Evolutionary conservation across 2,329 filamentous ascomycete genomes (phyloP).

Genomic region (Fusarium redolens): DNA sequence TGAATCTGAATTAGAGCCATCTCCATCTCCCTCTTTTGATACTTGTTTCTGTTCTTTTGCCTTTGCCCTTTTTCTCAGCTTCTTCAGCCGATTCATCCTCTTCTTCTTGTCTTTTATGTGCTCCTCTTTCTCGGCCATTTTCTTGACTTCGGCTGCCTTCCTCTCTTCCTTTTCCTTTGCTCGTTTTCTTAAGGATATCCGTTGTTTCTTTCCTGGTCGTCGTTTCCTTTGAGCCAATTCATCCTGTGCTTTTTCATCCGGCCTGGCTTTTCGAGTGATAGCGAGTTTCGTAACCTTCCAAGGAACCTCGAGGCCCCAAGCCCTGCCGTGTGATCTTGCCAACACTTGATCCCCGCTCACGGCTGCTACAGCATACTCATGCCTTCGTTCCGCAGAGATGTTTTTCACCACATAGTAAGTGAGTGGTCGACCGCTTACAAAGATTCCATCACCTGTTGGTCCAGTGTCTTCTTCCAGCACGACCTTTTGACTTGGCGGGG

Average conservation of each 20-base stretch:
- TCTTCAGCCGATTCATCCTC: conserved; percentile 69
- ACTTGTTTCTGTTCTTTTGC: conserved; percentile 64
- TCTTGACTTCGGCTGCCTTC: conserved; percentile 53
- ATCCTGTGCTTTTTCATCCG: conserved; percentile 14
- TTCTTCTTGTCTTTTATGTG: conserved; percentile 71
- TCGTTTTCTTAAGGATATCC: conserved; percentile 62
- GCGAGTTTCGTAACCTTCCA: conserved; percentile 66
- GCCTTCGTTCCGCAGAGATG: conserved; percentile 51
- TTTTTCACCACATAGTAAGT: conserved; percentile 62
- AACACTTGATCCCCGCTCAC: conserved; percentile 65
- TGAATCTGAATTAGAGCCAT: conserved; percentile 31
- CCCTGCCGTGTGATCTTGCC: conserved; percentile 54
- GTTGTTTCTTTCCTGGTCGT: conserved; percentile 68
- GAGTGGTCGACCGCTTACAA: conserved; percentile 53
- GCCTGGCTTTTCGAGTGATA: conserved; percentile 47
- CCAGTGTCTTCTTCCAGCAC: conserved; percentile 59
- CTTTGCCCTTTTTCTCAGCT: conserved; percentile 68
- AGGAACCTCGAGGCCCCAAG: conserved; percentile 70
- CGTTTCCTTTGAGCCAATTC: conserved; percentile 50
- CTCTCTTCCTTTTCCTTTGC: conserved; percentile 56
- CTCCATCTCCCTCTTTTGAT: conserved; percentile 35
- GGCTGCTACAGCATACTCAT: conserved; percentile 59
- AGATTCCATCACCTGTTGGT: conserved; percentile 51
- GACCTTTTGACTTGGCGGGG: conserved; percentile 60
- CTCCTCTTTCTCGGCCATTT: conserved; percentile 63